phyloP scores from a whole-genome alignment of 257 asterid species.

The Knoxia roxburghii region DNA sequence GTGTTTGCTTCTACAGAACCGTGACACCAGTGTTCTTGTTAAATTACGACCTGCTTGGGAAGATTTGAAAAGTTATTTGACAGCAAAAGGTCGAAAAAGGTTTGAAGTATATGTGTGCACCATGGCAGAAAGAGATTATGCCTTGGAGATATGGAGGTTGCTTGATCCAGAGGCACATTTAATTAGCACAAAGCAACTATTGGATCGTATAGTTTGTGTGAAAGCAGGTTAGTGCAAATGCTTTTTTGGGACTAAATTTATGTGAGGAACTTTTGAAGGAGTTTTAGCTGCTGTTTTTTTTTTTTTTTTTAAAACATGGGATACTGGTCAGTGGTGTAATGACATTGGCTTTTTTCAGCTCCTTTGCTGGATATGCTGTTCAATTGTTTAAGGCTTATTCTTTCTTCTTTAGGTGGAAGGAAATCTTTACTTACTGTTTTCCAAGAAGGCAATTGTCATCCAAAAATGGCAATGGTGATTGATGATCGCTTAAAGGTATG shows the following conservation, averaged over 20 bases:
- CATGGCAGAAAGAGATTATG: constrained; percentile 98
- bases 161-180: constrained; percentile 86
- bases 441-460: constrained; percentile 88
- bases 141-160: constrained; percentile 98
- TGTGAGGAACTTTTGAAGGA: neutral
- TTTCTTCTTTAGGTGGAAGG: constrained; percentile 55
- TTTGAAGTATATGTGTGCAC: constrained; percentile 98
- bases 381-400: neutral
- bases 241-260: neutral
- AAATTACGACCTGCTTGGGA: constrained; percentile 98
- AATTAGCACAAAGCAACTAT: constrained; percentile 59
- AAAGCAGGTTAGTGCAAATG: constrained; percentile 56
- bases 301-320: neutral
- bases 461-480: constrained; percentile 96
- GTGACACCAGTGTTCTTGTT: constrained; percentile 96
- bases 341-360: neutral
- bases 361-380: neutral
- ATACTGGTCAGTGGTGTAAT: neutral
- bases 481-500: constrained; percentile 96
- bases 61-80: constrained; percentile 78
- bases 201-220: constrained; percentile 89
- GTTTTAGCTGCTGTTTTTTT: neutral
- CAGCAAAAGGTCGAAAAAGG: constrained; percentile 89
- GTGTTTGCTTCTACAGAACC: constrained; percentile 49
- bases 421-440: constrained; percentile 88